Base-by-base conservation (phyloP, 768 basidiomycete species). In the Hypholoma sublateritium region DNA sequence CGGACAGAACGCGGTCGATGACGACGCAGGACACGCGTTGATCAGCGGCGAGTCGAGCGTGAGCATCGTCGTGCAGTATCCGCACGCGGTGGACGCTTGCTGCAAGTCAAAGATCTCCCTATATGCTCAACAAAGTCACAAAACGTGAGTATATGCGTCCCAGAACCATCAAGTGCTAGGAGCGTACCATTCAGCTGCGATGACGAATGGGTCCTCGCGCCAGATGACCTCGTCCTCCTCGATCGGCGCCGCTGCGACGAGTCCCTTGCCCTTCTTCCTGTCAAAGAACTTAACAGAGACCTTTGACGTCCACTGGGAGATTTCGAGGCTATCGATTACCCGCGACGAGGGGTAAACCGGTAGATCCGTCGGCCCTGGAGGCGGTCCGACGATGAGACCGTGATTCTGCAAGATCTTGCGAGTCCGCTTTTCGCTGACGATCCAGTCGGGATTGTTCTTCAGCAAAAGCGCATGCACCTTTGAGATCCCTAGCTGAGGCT, bases 31-130 rank as follows among this genome's bases (percentile, higher is more conserved):
- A 65, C 90, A 91, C 5, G 80, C 65, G 17, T 84, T 72, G 46
- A 81, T 73, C 24, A 84, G 74, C 2, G 79, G 71, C 34, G 76
- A 71, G 41, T 78, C 70, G 14, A 72, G 69, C 36, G 69, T 67
- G 49, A 91, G 72, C 1, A 82, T 84, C 16, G 90, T 87, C 41
- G 90, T 86, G 67, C 93, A 95, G 67, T 82, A 80, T 4, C 77
- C 78, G 67, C 93, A 95, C 16, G 89, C 88, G 25, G 67, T 72
- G 3, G 83, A 84, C 8, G 72, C 64, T 54, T 63, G 66, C 68
- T 92, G 87, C 55, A 88, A 69, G 59, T 91, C 85, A 65, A 86
- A 89, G 37, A 94, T 79, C n/a, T 87, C 85, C 87, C 92, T 93
- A 65, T 42, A 52, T 48, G 59, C 62, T 66, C 63, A 61, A 61